Evolutionary conservation across 2,329 filamentous ascomycete species (phyloP).

Genomic region (Bipolaris sorokiniana): DNA sequence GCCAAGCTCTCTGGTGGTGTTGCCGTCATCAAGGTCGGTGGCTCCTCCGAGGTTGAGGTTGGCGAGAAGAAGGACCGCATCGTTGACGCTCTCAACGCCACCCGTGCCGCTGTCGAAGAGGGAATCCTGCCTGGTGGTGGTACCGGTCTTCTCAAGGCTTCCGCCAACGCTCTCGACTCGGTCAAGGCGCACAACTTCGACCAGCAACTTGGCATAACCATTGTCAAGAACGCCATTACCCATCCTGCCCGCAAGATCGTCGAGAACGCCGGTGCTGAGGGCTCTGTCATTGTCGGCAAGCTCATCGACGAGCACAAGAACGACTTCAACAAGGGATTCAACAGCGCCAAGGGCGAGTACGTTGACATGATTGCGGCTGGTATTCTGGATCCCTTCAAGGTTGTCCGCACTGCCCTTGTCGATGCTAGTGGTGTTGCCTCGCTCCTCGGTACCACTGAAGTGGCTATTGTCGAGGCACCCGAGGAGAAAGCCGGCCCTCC

Average conservation of each 20-base stretch:
- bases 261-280: slow-evolving; percentile 96
- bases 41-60: slow-evolving; percentile 96
- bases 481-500: slow-evolving; percentile 76
- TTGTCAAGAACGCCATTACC: slow-evolving; percentile 98
- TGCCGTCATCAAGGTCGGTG: slow-evolving; percentile 98
- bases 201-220: slow-evolving; percentile 96
- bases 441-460: slow-evolving; percentile 95
- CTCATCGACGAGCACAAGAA: slow-evolving; percentile 88
- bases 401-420: slow-evolving; percentile 92
- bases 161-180: slow-evolving; percentile 80
- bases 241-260: slow-evolving; percentile 93
- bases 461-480: slow-evolving; percentile 93
- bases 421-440: slow-evolving; percentile 97
- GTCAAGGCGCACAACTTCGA: slow-evolving; percentile 96
- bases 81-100: slow-evolving; percentile 97
- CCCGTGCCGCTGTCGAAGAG: slow-evolving; percentile 96
- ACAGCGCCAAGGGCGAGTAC: slow-evolving; percentile 96
- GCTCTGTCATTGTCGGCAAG: slow-evolving; percentile 96
- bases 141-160: slow-evolving; percentile 96
- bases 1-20: slow-evolving; percentile 99
- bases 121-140: slow-evolving; percentile 98
- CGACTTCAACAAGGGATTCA: slow-evolving; percentile 98
- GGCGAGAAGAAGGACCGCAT: slow-evolving; percentile 99
- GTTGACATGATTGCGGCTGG: slow-evolving; percentile 97
- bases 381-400: slow-evolving; percentile 99